Conservation (phyloP, 1,284 basidiomycete species). For the Cryptococcus sp. region DNA sequence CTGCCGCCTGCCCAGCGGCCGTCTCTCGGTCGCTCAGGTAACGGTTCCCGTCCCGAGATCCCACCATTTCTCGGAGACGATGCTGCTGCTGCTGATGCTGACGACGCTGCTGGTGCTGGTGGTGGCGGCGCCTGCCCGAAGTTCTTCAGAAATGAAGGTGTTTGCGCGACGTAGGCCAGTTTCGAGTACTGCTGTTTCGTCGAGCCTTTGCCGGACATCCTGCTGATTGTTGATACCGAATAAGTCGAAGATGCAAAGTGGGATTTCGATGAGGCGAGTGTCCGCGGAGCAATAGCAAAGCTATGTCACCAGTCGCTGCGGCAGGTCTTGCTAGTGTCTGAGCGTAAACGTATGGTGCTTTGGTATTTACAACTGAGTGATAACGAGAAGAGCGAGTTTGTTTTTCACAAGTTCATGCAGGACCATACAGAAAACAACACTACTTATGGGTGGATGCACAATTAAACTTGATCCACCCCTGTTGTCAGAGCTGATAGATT, state of each 20-base stretch:
- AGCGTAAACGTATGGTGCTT: no score
- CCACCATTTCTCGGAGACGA: not conserved
- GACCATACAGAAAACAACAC: no score
- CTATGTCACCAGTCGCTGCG: no score
- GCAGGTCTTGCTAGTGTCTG: no score
- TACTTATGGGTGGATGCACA: no score
- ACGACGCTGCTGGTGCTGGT: constrained; percentile 17
- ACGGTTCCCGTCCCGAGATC: constrained; percentile 21
- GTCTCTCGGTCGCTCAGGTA: constrained; percentile 43
- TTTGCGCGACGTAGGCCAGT: constrained; percentile 44
- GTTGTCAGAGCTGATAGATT: no score
- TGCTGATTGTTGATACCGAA: not conserved
- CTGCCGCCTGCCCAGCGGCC: constrained; percentile 45
- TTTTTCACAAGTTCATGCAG: no score
- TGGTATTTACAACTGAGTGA: no score
- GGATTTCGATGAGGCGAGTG: no score
- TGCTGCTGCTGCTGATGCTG: constrained; percentile 2
- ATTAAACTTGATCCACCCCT: no score
- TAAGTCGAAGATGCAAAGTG: not conserved
- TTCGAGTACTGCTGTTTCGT: constrained; percentile 33
- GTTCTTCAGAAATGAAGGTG: constrained; percentile 45
- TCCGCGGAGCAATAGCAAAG: no score
- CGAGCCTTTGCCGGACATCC: constrained; percentile 17
- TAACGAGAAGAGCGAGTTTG: no score
- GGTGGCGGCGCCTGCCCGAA: constrained; percentile 36